Conservation (phyloP, 352 stramenopile species). For the Blastocystis sp. region DNA sequence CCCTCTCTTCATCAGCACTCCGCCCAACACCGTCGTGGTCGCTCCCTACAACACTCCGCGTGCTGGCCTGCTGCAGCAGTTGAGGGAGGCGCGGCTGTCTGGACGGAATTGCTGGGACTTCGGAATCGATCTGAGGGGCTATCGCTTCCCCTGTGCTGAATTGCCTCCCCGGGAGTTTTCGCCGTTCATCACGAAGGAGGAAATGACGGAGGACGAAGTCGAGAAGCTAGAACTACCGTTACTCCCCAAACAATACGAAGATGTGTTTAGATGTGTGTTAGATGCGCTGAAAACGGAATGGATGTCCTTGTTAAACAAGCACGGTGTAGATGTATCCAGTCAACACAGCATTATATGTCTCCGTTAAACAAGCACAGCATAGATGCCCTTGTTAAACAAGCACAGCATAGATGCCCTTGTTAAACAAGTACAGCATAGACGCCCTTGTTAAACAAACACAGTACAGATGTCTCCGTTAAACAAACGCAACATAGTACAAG, state of each 20-base stretch:
- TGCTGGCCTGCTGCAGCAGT: neutral
- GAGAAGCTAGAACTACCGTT: constrained; percentile 19
- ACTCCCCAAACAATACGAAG: constrained; percentile 35
- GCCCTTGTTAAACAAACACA: constrained; percentile 29
- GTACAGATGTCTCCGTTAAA: too few species aligned
- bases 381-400: constrained; percentile 30
- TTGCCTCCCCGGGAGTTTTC: constrained; percentile 37
- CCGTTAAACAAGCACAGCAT: too few species aligned
- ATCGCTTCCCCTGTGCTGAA: neutral
- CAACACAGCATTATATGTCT: too few species aligned
- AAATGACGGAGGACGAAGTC: neutral
- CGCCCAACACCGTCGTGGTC: neutral
- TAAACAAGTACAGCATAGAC: neutral
- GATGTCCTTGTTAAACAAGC: constrained; percentile 22
- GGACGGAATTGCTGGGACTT: constrained; percentile 58
- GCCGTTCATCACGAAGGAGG: constrained; percentile 8
- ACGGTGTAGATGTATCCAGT: too few species aligned
- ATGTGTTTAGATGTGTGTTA: neutral
- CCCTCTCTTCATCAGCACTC: neutral
- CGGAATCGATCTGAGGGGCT: constrained; percentile 26
- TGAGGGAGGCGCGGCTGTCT: neutral
- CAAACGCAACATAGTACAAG: too few species aligned
- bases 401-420: too few species aligned
- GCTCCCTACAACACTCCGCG: constrained; percentile 47
- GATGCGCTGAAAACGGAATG: neutral